phyloP scores from a whole-genome alignment of 305 asterid genomes.

The Withania somnifera region DNA sequence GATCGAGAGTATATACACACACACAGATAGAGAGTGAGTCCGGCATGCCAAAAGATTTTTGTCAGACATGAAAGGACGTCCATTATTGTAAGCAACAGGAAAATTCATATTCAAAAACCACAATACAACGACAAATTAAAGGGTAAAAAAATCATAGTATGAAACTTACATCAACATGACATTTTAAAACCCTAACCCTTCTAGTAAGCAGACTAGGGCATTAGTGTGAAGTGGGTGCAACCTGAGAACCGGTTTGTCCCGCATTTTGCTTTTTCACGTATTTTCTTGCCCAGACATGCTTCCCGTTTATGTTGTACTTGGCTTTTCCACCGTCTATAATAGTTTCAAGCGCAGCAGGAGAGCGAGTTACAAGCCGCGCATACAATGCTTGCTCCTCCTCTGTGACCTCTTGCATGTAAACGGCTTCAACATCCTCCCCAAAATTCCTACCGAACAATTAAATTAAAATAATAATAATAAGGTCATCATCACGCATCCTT shows the following conservation, averaged over 20 bases:
- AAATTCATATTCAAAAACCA: background rate
- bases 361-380: conserved; percentile 43
- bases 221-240: background rate
- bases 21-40: background rate
- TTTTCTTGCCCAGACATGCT: conserved; percentile 78
- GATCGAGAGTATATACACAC: too few species aligned
- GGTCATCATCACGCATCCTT: background rate
- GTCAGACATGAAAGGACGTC: too few species aligned
- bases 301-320: conserved; percentile 56
- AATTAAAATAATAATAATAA: background rate
- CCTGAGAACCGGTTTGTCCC: background rate
- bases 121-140: background rate
- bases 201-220: background rate
- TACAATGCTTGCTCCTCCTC: conserved; percentile 43
- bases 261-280: conserved; percentile 28
- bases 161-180: background rate
- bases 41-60: background rate
- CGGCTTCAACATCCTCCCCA: conserved; percentile 51
- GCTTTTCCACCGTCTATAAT: conserved; percentile 47
- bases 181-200: background rate
- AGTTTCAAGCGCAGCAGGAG: conserved; percentile 16
- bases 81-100: background rate
- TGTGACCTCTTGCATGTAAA: conserved; percentile 57
- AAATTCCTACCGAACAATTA: conserved; percentile 29
- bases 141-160: background rate